A percentile compares a stretch with the other conserved stretches of the same genome.
These are phyloP conservation scores for Paramarasmius palmivorus DNA, from an alignment of 1,284 basidiomycete species.

Conservation along the genomic window DNA sequence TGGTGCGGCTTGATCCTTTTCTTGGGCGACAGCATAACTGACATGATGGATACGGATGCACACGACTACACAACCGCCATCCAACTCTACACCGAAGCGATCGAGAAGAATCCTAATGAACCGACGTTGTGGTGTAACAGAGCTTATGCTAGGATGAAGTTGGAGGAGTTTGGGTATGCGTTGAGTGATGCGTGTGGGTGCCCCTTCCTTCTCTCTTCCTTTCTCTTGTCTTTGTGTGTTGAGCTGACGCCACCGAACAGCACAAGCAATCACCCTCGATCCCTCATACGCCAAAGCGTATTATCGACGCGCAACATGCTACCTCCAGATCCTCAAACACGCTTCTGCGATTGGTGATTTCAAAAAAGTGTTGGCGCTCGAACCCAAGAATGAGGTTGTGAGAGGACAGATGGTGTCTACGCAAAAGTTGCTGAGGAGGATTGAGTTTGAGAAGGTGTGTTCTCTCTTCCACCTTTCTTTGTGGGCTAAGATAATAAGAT, in stretches of 20 bases:
- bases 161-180: conserved; percentile 85
- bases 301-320: conserved; percentile 88
- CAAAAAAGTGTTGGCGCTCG: conserved; percentile 83
- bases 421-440: conserved; percentile 84
- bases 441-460: conserved; percentile 86
- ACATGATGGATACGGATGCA: conserved; percentile 1
- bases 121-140: conserved; percentile 81
- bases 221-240: background rate
- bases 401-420: conserved; percentile 84
- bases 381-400: conserved; percentile 85
- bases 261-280: conserved; percentile 87
- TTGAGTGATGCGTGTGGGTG: conserved; percentile 73
- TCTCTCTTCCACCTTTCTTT: background rate
- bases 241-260: conserved; percentile 44
- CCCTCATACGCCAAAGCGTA: conserved; percentile 91
- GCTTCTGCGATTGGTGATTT: conserved; percentile 86
- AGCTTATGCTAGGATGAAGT: conserved; percentile 74
- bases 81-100: conserved; percentile 74
- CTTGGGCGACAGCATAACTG: too few species aligned
- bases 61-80: conserved; percentile 62
- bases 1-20: too few species aligned
- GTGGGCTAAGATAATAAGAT: background rate
- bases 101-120: conserved; percentile 77
- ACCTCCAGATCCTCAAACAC: conserved; percentile 87
- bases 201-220: background rate